Base-by-base conservation (phyloP, 805 yeast species). In the Sugiyamaella qingdaonensis region DNA sequence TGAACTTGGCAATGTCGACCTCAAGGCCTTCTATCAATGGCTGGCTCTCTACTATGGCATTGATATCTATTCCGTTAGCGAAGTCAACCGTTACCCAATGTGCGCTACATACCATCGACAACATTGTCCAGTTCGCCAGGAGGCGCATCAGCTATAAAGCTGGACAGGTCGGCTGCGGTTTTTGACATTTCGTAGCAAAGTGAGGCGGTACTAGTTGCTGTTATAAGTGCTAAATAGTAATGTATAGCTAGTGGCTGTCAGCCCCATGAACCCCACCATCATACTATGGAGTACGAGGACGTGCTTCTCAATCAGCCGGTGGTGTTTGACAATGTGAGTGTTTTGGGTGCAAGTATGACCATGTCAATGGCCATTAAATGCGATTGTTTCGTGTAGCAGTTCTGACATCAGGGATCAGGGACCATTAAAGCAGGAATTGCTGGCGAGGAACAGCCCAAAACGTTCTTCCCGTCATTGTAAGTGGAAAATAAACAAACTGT, bases 341-440 rank as follows among this genome's bases (percentile, higher is more conserved):
- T 9, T 21, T n/a, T n/a, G 33, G 5, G 10, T 24, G 32, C 14
- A 21, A 18, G 14, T 9, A 9, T 34, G n/a, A 4, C n/a, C 8
- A 14, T 34, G 37, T 9, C n/a, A 34, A 34, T 34, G 37, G 37
- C n/a, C 16, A 34, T 8, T 11, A 19, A 1, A n/a, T 14, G 29
- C 29, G 29, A 24, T 24, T 24, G 29, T 24, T 24, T 24, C 7
- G 29, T 35, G 31, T 14, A 13, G 33, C 21, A 42, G 18, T 24
- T 4, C 48, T 45, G 32, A 45, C 19, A 24, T 9, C 37, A 72
- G 75, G 97, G 98, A 7, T 85, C 96, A 2, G 95, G 96, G 1
- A 77, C 78, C 36, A 73, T 91, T 51, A 86, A 89, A 65, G 88
- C 95, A 1, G 97, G 98, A 0, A 88, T 91, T 68, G 95, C 97